Base-by-base conservation (phyloP, 345 rosid species). In the Toxicodendron radicans region DNA sequence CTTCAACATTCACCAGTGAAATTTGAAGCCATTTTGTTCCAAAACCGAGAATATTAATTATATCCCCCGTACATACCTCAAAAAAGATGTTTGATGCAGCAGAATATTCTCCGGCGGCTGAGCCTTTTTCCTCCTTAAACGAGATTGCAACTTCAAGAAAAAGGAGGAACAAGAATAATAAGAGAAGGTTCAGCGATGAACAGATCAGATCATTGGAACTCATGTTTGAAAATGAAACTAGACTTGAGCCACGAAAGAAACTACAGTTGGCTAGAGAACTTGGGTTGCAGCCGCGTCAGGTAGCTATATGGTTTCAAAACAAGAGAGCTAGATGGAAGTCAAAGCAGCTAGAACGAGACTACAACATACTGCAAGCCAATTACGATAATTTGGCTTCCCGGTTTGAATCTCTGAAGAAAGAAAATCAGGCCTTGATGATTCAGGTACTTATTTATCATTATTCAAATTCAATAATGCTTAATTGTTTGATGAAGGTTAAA, bases 221-320 rank as follows among this genome's bases (percentile, higher is more conserved):
- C 53, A 90, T 88, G 81, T 93, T 93, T 24, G 92, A 88, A 76
- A 81, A 84, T 0, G 98, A 91, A 75, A 75, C 93, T 1, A 87
- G 88, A 64, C 92, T 91, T 0, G 95, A 91, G 80, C 95, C 95
- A 24, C 69, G 81, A 45, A 93, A 86, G 88, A 93, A 93, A 79
- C 53, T 91, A 64, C 85, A 91, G 71, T 52, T 93, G 66, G 97
- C 98, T 0, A 82, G 83, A 78, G 95, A 93, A 63, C 86, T 93
- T 46, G 93, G 90, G 32, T 70, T 93, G 88, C 91, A 93, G 64
- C 98, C 95, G 0, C 78, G 97, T 7, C 98, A 93, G 85, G 98
- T 93, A 3, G 95, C 97, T 0, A 91, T 93, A 43, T 93, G 97
- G 98, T 93, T 91, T 69, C 97, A 93, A 81, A 93, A 93, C 78